phyloP scores from a whole-genome alignment of 257 asterid genomes.

The Ligustrum vulgare region DNA sequence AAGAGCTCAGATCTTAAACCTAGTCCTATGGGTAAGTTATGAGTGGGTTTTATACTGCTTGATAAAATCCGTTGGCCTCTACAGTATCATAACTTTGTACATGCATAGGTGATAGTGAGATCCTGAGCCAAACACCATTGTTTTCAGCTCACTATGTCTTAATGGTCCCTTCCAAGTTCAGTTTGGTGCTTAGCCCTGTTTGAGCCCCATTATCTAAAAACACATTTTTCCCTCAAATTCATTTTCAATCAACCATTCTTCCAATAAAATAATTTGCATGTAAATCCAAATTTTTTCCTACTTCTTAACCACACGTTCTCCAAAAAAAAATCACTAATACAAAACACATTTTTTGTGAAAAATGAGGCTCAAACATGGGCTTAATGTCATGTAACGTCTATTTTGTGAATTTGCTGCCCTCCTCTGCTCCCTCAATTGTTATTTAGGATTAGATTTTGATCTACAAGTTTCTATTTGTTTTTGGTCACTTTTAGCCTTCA shows the following conservation, averaged over 20 bases:
- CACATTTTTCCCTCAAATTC: no score
- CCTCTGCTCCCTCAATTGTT: background rate
- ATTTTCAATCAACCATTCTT: no score
- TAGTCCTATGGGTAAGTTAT: background rate
- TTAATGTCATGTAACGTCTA: background rate
- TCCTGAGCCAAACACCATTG: background rate
- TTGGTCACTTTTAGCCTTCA: background rate
- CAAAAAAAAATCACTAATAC: no score
- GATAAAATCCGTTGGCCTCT: background rate
- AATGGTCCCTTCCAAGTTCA: background rate
- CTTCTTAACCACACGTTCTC: no score
- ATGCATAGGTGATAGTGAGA: background rate
- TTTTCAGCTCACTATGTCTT: background rate
- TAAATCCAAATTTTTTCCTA: no score
- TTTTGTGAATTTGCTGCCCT: background rate
- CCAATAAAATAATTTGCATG: no score
- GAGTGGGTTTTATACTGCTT: background rate
- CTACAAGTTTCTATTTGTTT: background rate
- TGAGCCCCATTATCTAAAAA: no score
- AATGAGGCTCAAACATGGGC: no score
- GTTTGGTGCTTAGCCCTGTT: background rate
- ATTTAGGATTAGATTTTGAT: background rate
- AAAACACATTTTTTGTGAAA: no score
- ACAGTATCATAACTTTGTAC: background rate
- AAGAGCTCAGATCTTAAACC: background rate